Conservation (phyloP, 2,329 filamentous ascomycete species). For the Tolypocladium pustulatum region DNA sequence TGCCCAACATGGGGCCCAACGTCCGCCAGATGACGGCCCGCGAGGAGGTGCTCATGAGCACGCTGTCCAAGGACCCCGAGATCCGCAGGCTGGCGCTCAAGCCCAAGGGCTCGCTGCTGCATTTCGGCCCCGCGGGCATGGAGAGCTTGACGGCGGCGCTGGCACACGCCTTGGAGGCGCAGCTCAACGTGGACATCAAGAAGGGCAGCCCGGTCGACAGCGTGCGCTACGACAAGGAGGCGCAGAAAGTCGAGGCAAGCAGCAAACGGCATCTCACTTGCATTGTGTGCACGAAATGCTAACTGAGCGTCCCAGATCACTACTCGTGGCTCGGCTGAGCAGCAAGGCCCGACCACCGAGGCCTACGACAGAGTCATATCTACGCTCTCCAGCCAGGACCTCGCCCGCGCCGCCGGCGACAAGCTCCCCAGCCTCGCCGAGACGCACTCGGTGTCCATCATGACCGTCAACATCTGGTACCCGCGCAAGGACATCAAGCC, state of each 20-base stretch:
- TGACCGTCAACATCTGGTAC: constrained; percentile 89
- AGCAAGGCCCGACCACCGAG: background rate
- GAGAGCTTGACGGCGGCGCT: constrained; percentile 47
- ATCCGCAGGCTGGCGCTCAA: constrained; percentile 19
- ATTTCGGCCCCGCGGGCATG: constrained; percentile 46
- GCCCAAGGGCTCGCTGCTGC: constrained; percentile 20
- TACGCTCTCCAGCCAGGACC: constrained; percentile 43
- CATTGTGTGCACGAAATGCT: background rate
- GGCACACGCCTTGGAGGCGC: constrained; percentile 34
- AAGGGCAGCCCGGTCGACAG: constrained; percentile 34
- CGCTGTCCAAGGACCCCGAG: constrained; percentile 15
- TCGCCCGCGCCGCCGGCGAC: constrained; percentile 25
- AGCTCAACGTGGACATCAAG: constrained; percentile 50
- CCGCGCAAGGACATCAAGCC: constrained; percentile 50
- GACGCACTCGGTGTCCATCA: constrained; percentile 65
- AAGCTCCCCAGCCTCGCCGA: constrained; percentile 37
- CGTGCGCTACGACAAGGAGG: constrained; percentile 28
- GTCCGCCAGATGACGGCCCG: constrained; percentile 27
- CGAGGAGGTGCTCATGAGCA: constrained; percentile 18
- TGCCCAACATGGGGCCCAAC: constrained; percentile 20
- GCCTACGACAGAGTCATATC: constrained; percentile 51
- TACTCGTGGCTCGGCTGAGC: background rate
- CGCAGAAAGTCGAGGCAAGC: constrained; percentile 31
- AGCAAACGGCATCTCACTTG: no score
- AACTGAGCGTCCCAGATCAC: background rate